Conservation (phyloP, 2,329 filamentous ascomycete genomes). For the Colletotrichum musicola region DNA sequence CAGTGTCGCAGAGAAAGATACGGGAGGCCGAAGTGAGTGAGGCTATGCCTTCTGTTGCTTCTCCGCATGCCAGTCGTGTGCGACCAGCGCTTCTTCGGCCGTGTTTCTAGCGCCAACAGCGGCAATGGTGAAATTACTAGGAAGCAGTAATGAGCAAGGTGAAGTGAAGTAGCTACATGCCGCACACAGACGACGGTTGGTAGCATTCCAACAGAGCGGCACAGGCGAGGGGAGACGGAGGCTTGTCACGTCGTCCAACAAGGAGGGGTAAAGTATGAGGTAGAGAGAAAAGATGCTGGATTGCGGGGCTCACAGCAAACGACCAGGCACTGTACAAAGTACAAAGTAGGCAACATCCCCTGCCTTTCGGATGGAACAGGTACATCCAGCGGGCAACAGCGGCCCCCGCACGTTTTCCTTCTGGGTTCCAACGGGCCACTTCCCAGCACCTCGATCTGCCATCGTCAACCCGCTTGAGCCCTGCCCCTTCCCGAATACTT, state of each 20-base stretch:
- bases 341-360: background rate
- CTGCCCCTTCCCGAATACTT: slow-evolving; percentile 5
- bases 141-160: too few relatives aligned
- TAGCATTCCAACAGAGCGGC: background rate
- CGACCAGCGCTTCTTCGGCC: background rate
- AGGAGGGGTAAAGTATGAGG: slow-evolving; percentile 36
- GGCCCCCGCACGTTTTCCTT: background rate
- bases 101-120: slow-evolving; percentile 10
- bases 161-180: too few relatives aligned
- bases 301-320: slow-evolving; percentile 32
- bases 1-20: background rate
- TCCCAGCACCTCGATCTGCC: slow-evolving; percentile 9
- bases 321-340: slow-evolving; percentile 2
- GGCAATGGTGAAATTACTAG: background rate
- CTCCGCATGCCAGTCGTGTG: too few relatives aligned
- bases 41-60: too few relatives aligned
- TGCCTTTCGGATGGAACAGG: background rate
- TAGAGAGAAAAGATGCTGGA: slow-evolving; percentile 36
- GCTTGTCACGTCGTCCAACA: slow-evolving; percentile 15
- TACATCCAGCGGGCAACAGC: background rate
- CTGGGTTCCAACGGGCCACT: background rate
- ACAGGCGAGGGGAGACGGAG: background rate
- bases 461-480: slow-evolving; percentile 16
- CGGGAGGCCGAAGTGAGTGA: too few relatives aligned
- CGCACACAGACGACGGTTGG: background rate